Evolutionary conservation across 108 stramenopile species (phyloP).

Genomic region (Skeletonema potamos): DNA sequence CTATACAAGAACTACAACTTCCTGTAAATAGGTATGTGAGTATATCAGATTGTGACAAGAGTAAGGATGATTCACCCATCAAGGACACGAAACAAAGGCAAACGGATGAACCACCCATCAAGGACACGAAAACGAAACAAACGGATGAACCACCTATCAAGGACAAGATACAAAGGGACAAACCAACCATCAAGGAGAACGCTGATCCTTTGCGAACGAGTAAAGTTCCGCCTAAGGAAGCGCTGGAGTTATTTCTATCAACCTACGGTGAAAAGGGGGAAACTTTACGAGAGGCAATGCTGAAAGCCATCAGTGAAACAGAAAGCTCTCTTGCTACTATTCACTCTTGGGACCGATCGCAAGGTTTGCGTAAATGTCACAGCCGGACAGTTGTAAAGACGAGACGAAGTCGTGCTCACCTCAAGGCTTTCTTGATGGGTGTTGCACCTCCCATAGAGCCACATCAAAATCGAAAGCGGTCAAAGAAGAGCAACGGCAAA

Average conservation of each 20-base stretch:
- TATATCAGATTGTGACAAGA: not conserved
- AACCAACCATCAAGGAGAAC: not conserved
- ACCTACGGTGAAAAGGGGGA: slow-evolving; percentile 20
- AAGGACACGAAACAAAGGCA: not conserved
- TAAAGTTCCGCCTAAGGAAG: slow-evolving; percentile 7
- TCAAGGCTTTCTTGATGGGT: slow-evolving; percentile 38
- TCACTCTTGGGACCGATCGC: slow-evolving; percentile 34
- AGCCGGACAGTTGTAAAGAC: slow-evolving; percentile 43
- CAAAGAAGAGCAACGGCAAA: not conserved
- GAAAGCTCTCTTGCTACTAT: slow-evolving; percentile 27
- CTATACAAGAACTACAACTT: not conserved
- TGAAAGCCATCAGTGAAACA: slow-evolving; percentile 18
- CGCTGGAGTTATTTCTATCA: slow-evolving; percentile 19
- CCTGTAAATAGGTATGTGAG: not conserved
- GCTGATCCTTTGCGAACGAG: not conserved
- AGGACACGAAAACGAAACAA: too few species aligned
- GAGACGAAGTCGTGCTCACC: slow-evolving; percentile 20
- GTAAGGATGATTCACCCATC: too few species aligned
- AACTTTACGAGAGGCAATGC: slow-evolving; percentile 4
- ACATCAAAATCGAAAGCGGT: slow-evolving; percentile 3
- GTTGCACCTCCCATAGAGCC: slow-evolving; percentile 24
- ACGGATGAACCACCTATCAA: too few species aligned
- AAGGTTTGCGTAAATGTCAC: slow-evolving; percentile 32
- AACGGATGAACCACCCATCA: not conserved
- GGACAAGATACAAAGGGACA: not conserved